These are phyloP conservation scores for Papilionanthe hybrid DNA, from an alignment of 116 monocot genomes.

Conservation along the genomic window DNA sequence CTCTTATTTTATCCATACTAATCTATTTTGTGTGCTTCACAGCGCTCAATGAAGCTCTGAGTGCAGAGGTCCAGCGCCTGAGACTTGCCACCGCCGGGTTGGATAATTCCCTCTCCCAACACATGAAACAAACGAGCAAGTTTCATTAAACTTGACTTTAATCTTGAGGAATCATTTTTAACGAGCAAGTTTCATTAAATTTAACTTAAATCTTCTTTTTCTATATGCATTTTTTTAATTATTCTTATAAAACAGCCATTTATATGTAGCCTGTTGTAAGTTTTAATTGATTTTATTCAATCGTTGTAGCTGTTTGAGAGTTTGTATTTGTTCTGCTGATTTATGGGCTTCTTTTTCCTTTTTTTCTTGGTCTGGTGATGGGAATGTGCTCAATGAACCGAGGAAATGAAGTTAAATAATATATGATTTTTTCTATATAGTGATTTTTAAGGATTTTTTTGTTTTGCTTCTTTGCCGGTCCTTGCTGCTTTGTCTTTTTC, in stretches of 20 bases:
- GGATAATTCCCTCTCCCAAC: background rate
- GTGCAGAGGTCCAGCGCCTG: constrained; percentile 9
- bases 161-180: background rate
- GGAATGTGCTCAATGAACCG: too few species aligned
- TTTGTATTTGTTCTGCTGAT: too few species aligned
- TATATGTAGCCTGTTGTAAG: background rate
- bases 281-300: background rate
- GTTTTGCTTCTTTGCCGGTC: too few species aligned
- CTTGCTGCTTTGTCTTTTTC: too few species aligned
- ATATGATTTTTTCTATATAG: too few species aligned
- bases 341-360: too few species aligned
- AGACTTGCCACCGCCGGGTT: constrained; percentile 3
- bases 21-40: background rate
- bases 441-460: too few species aligned
- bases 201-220: too few species aligned
- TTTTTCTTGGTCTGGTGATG: too few species aligned
- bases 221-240: background rate
- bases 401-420: too few species aligned
- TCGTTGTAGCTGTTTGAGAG: background rate
- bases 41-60: constrained; percentile 11
- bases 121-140: background rate
- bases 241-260: background rate
- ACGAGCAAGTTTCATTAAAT: too few species aligned
- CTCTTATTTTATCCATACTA: too few species aligned
- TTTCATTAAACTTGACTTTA: background rate